These are phyloP conservation scores for Pichia eremophila DNA, from an alignment of 805 yeast genomes.

Conservation along the genomic window DNA sequence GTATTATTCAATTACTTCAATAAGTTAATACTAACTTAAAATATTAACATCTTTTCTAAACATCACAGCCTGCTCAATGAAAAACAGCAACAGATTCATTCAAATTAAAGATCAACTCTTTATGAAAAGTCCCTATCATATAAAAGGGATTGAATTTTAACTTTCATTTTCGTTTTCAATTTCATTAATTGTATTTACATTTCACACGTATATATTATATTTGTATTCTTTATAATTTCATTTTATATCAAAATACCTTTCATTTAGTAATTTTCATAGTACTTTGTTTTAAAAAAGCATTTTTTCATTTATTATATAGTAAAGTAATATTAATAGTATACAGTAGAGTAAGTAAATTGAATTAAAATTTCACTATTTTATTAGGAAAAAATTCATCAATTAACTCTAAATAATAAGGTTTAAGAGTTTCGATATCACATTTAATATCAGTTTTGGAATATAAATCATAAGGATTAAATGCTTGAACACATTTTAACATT, in stretches of 20 bases:
- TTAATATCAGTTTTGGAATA: conserved; percentile 50
- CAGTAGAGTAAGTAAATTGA: no score
- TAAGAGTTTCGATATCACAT: conserved; percentile 40
- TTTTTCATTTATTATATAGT: no score
- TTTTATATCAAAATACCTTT: no score
- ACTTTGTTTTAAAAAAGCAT: no score
- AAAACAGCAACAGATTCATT: no score
- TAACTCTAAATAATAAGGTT: conserved; percentile 50
- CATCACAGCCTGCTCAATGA: no score
- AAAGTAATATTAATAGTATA: not conserved
- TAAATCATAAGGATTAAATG: conserved; percentile 59
- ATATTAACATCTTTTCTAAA: no score
- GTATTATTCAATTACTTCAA: conserved; percentile 35
- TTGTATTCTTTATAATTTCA: not conserved
- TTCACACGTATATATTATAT: not conserved
- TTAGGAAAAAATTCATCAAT: conserved; percentile 61
- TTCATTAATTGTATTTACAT: not conserved
- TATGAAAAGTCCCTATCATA: not conserved
- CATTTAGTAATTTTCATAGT: no score
- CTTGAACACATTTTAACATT: conserved; percentile 54
- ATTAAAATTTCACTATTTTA: conserved; percentile 44
- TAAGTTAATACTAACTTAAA: no score
- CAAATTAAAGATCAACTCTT: no score
- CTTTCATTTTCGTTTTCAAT: not conserved
- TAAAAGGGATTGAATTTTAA: not conserved